Percentiles rank a stretch among this genome's conserved stretches.
phyloP scores from a whole-genome alignment of 139 green algal genomes.

The Chlamydomonas eustigma region DNA sequence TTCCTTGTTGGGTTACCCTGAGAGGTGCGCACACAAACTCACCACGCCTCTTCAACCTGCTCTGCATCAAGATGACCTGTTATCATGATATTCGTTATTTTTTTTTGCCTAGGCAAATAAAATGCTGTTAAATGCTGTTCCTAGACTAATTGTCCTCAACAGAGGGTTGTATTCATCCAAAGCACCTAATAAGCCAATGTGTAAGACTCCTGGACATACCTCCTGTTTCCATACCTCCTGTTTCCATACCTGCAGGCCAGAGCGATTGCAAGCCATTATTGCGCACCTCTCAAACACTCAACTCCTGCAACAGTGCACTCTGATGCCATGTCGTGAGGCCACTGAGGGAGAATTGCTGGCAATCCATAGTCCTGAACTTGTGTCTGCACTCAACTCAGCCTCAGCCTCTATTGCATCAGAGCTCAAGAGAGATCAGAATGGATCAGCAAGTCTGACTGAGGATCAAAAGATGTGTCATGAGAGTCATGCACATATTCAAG shows the following conservation, averaged over 20 bases:
- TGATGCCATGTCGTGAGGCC: conserved; percentile 42
- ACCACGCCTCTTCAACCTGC: too few species aligned
- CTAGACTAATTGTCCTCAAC: not conserved
- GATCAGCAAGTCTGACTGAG: too few species aligned
- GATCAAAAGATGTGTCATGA: too few species aligned
- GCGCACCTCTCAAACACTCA: conserved; percentile 46
- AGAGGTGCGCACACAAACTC: conserved; percentile 43
- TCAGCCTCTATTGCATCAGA: too few species aligned
- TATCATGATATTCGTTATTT: conserved; percentile 36
- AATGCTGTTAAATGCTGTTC: not conserved
- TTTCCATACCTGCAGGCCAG: conserved; percentile 54
- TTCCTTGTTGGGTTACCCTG: conserved; percentile 38
- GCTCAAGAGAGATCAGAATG: too few species aligned
- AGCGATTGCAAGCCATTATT: conserved; percentile 64
- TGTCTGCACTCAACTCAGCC: conserved; percentile 19
- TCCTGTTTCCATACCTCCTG: too few species aligned
- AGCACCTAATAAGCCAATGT: not conserved
- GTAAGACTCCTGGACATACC: too few species aligned
- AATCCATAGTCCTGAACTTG: conserved; percentile 53
- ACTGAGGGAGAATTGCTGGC: conserved; percentile 46
- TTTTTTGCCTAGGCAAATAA: not conserved
- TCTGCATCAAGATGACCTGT: too few species aligned
- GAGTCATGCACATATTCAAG: too few species aligned
- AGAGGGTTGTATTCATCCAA: not conserved
- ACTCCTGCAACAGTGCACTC: conserved; percentile 23